These are phyloP conservation scores for Kwoniella mangroviensis DNA, from an alignment of 768 basidiomycete species.

Conservation along the genomic window DNA sequence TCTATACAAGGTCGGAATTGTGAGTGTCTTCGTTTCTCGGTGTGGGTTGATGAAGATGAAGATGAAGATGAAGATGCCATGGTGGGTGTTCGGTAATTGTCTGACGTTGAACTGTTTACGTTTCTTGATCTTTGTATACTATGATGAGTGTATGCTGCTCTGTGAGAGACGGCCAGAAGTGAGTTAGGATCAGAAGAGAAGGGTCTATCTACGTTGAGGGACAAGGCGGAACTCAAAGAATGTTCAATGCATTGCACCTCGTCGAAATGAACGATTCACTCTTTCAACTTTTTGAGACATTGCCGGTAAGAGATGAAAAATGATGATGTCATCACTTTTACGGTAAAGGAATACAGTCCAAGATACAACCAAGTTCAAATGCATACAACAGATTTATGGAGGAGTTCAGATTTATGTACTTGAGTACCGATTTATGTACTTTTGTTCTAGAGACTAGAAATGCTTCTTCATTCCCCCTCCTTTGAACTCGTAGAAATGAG, in stretches of 20 bases:
- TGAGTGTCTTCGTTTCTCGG: slow-evolving; percentile 26
- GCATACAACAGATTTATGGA: slow-evolving; percentile 20
- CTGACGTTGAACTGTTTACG: neutral
- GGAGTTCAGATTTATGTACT: too few species aligned
- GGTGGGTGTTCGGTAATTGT: neutral
- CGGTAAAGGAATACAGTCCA: too few species aligned
- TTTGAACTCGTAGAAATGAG: slow-evolving; percentile 53
- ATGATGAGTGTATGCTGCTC: too few species aligned
- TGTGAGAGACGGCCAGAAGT: too few species aligned
- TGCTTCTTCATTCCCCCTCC: slow-evolving; percentile 50
- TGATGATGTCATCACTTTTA: slow-evolving; percentile 1
- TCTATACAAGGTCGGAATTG: slow-evolving; percentile 93
- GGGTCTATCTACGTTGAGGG: too few species aligned
- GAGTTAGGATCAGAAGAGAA: too few species aligned
- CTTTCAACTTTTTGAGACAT: neutral
- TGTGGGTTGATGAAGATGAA: neutral
- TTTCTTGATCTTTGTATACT: too few species aligned
- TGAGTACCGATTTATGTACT: too few species aligned
- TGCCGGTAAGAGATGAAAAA: neutral
- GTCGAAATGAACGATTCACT: neutral
- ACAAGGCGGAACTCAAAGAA: too few species aligned
- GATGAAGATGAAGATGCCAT: slow-evolving; percentile 4
- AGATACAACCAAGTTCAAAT: neutral
- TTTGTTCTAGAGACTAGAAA: slow-evolving; percentile 11
- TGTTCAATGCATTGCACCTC: too few species aligned